A percentile compares a stretch with the other conserved stretches of the same genome.
phyloP scores from a whole-genome alignment of 2,329 filamentous ascomycete species.

The Phyllosticta ampelicida region DNA sequence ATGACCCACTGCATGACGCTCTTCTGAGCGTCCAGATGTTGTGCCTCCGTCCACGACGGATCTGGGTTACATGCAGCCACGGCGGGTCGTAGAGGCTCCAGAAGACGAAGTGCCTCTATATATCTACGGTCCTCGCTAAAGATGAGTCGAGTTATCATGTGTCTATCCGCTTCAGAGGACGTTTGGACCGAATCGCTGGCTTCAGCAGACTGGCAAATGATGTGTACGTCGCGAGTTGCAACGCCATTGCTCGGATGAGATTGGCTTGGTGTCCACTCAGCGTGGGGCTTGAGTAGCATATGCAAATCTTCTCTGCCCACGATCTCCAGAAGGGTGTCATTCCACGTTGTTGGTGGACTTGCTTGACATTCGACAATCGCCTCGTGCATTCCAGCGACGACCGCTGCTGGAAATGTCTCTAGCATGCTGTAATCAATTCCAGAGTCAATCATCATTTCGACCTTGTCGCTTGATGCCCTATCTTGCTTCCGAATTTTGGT shows the following conservation, averaged over 20 bases:
- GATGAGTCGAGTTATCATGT: conserved; percentile 72
- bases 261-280: conserved; percentile 22
- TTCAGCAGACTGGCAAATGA: conserved; percentile 61
- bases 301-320: conserved; percentile 75
- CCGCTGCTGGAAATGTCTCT: conserved; percentile 73
- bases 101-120: conserved; percentile 69
- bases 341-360: conserved; percentile 71
- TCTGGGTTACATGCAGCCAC: conserved; percentile 66
- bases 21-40: conserved; percentile 86
- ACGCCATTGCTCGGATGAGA: neutral
- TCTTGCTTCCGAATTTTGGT: conserved; percentile 27
- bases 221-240: conserved; percentile 54
- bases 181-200: conserved; percentile 59
- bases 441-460: conserved; percentile 62
- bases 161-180: conserved; percentile 68
- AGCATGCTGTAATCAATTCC: conserved; percentile 58
- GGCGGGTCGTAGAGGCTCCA: conserved; percentile 77
- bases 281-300: conserved; percentile 46
- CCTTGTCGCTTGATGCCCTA: conserved; percentile 47
- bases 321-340: conserved; percentile 56
- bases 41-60: conserved; percentile 71
- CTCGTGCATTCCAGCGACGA: conserved; percentile 73
- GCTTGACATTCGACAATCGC: conserved; percentile 74
- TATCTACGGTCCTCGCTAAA: conserved; percentile 88
- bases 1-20: conserved; percentile 79